phyloP scores from a whole-genome alignment of 345 rosid species.

The Cardamine occulta region DNA sequence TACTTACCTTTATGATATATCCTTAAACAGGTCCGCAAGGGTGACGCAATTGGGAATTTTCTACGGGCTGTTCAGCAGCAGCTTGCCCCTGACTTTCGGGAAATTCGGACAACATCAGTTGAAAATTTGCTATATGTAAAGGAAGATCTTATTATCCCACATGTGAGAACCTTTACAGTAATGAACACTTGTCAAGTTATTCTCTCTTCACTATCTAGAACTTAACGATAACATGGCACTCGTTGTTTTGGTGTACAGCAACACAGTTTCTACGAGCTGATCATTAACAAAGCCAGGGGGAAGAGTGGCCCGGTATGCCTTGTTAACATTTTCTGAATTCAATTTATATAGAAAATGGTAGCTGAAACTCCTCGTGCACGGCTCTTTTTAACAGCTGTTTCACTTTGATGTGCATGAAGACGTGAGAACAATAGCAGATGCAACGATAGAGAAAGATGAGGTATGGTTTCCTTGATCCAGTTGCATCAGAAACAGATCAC shows the following conservation, averaged over 20 bases:
- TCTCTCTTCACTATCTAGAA: not conserved
- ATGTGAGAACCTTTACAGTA: conserved; percentile 57
- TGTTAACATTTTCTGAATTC: not conserved
- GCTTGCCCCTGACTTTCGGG: conserved; percentile 98
- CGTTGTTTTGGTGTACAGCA: conserved; percentile 58
- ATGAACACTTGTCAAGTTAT: conserved; percentile 10
- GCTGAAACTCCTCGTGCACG: not conserved
- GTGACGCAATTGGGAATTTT: conserved; percentile 88
- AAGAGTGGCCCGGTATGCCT: conserved; percentile 97
- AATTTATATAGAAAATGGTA: not conserved
- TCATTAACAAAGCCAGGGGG: conserved; percentile 95
- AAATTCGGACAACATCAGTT: conserved; percentile 88
- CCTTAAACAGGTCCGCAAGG: conserved; percentile 73
- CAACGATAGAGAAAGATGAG: conserved; percentile 98
- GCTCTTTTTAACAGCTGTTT: conserved; percentile 66
- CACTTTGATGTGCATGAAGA: conserved; percentile 99
- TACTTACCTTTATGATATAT: not conserved
- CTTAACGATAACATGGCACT: not conserved
- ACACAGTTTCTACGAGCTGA: conserved; percentile 98
- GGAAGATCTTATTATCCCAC: conserved; percentile 97
- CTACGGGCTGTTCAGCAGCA: conserved; percentile 93
- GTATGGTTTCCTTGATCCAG: conserved; percentile 40
- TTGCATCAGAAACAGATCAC: not conserved
- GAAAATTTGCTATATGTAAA: conserved; percentile 97
- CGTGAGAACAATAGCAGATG: conserved; percentile 94